Percentiles rank a stretch among this genome's conserved stretches.
Evolutionary conservation across 2,329 filamentous ascomycete genomes (phyloP).

Genomic region (Fusarium sp.): DNA sequence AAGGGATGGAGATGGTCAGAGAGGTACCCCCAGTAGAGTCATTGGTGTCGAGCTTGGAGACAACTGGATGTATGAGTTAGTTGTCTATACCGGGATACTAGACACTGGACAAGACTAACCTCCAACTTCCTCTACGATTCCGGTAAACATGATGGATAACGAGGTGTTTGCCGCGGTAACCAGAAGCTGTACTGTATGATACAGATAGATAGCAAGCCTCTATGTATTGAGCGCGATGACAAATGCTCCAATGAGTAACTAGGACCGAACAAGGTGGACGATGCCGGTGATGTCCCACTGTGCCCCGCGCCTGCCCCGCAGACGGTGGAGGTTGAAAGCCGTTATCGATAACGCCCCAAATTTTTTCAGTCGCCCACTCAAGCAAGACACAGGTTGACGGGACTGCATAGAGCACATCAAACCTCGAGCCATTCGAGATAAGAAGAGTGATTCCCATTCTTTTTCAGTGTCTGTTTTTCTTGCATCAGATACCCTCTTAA

Average conservation of each 20-base stretch:
- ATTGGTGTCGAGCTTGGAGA: slow-evolving; percentile 83
- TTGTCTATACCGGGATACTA: background rate
- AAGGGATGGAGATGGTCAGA: slow-evolving; percentile 81
- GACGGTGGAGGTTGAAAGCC: slow-evolving; percentile 8
- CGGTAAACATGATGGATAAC: slow-evolving; percentile 83
- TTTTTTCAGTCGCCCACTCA: slow-evolving; percentile 46
- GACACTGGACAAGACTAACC: slow-evolving; percentile 68
- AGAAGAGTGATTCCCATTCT: slow-evolving; percentile 10
- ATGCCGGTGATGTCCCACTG: slow-evolving; percentile 28
- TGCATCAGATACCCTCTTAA: background rate
- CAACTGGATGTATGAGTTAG: slow-evolving; percentile 68
- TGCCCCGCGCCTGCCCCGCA: slow-evolving; percentile 43
- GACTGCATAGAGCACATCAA: background rate
- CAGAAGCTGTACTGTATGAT: background rate
- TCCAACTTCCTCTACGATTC: slow-evolving; percentile 92
- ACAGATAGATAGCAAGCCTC: background rate
- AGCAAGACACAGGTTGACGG: background rate
- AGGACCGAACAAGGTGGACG: slow-evolving; percentile 1
- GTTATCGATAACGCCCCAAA: slow-evolving; percentile 50
- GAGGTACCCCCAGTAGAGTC: slow-evolving; percentile 90
- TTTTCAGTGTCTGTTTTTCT: slow-evolving; percentile 8
- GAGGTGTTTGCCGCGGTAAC: background rate
- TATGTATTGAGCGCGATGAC: slow-evolving; percentile 31
- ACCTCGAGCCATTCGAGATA: slow-evolving; percentile 5
- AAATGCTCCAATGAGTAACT: slow-evolving; percentile 38